phyloP scores from a whole-genome alignment of 768 basidiomycete genomes.

The Auriscalpium orientale region DNA sequence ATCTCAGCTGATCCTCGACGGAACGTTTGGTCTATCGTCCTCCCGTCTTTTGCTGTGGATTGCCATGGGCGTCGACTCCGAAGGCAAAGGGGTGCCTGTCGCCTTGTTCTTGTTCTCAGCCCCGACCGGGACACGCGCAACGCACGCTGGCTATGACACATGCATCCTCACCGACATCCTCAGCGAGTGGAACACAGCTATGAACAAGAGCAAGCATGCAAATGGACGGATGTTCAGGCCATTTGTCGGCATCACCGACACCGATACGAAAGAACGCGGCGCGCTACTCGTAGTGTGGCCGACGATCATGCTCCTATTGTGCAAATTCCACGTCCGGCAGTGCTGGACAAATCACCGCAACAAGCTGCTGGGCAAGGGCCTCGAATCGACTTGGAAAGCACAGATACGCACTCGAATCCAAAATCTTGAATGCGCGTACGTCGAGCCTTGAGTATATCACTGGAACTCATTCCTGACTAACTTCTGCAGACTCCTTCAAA shows the following conservation, averaged over 20 bases:
- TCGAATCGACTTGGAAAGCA: no score
- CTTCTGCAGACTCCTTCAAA: no score
- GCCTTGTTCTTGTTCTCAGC: conserved; percentile 28
- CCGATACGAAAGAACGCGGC: conserved; percentile 25
- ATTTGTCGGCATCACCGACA: conserved; percentile 18
- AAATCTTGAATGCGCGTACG: no score
- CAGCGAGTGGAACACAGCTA: conserved; percentile 15
- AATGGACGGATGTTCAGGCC: conserved; percentile 13
- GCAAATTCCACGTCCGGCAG: conserved; percentile 31
- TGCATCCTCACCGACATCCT: conserved; percentile 19
- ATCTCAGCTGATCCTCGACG: conserved; percentile 17
- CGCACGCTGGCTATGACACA: conserved; percentile 24
- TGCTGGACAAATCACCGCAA: conserved; percentile 27
- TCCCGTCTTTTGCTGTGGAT: conserved; percentile 22
- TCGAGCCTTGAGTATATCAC: no score
- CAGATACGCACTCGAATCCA: no score
- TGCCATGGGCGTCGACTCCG: conserved; percentile 25
- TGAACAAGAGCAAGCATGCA: conserved; percentile 20
- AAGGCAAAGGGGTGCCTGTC: conserved; percentile 25
- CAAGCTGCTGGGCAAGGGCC: neutral
- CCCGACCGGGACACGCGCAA: conserved; percentile 18
- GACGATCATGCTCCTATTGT: conserved; percentile 26
- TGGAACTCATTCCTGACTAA: no score
- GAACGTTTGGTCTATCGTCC: conserved; percentile 18
- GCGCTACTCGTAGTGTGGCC: conserved; percentile 25